A percentile compares a stretch with the other conserved stretches of the same genome.
Evolutionary conservation across 345 rosid species (phyloP).

Genomic region (Citrus maxima): DNA sequence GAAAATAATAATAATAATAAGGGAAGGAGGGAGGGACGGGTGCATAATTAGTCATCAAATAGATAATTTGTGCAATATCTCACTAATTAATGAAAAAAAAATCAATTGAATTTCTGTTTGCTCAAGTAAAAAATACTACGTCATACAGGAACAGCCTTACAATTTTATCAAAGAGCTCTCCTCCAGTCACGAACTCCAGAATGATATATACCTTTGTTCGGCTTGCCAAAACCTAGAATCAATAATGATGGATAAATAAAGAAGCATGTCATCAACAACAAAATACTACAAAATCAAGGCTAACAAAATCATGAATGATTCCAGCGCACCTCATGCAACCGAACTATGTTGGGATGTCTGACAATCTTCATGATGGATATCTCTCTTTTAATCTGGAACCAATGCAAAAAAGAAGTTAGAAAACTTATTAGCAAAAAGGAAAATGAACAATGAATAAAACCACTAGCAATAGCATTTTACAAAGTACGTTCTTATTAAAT

Average conservation of each 20-base stretch:
- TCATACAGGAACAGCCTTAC: constrained; percentile 37
- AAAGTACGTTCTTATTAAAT: neutral
- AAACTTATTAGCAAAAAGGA: neutral
- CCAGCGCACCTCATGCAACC: constrained; percentile 70
- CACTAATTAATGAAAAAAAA: neutral
- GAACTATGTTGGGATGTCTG: constrained; percentile 79
- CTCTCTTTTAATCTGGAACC: constrained; percentile 75
- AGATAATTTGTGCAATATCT: neutral
- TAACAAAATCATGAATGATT: neutral
- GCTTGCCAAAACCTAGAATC: constrained; percentile 70
- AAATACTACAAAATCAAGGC: neutral
- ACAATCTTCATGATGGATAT: constrained; percentile 93
- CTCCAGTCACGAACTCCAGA: constrained; percentile 89
- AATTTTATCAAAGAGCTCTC: constrained; percentile 82
- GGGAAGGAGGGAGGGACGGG: neutral
- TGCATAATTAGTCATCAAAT: neutral
- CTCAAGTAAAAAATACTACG: neutral
- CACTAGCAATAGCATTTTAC: neutral
- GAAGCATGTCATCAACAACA: neutral
- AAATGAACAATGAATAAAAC: neutral
- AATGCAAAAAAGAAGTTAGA: neutral
- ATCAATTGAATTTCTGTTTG: neutral
- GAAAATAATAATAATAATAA: neutral
- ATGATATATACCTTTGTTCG: constrained; percentile 74
- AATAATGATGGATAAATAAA: neutral